Percentiles rank a stretch among this genome's conserved stretches.
phyloP scores from a whole-genome alignment of 805 yeast species.

The Saturnispora silvae region DNA sequence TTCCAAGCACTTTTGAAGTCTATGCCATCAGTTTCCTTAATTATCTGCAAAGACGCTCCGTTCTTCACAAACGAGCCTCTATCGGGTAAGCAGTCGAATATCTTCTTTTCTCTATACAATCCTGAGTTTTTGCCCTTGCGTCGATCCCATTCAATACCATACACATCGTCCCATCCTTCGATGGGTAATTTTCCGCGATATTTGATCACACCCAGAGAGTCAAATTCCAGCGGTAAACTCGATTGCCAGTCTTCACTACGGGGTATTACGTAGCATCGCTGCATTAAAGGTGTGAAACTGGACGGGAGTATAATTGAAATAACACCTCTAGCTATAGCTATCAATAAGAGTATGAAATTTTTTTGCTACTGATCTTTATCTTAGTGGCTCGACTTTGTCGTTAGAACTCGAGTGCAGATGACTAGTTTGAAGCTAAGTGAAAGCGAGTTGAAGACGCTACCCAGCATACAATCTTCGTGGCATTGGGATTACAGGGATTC shows the following conservation, averaged over 20 bases:
- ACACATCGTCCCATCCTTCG: background rate
- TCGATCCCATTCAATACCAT: constrained; percentile 8
- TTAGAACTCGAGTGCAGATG: too few species aligned
- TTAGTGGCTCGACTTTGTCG: background rate
- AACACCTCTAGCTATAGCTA: too few species aligned
- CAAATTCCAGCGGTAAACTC: background rate
- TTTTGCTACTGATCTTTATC: background rate
- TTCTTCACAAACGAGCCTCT: constrained; percentile 58
- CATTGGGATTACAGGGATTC: constrained; percentile 74
- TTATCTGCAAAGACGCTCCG: constrained; percentile 19
- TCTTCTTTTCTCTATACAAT: constrained; percentile 35
- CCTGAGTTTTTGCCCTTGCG: constrained; percentile 64
- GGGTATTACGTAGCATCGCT: constrained; percentile 2
- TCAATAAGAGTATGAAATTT: too few species aligned
- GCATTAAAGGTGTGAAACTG: background rate
- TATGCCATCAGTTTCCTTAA: constrained; percentile 18
- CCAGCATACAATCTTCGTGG: constrained; percentile 59
- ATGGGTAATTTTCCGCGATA: constrained; percentile 2
- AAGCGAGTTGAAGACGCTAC: constrained; percentile 4
- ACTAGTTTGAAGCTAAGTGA: constrained; percentile 1
- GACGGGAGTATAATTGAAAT: background rate
- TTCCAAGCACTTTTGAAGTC: constrained; percentile 39
- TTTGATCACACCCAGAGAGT: constrained; percentile 1
- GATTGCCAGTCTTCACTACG: background rate
- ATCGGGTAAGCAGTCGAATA: constrained; percentile 37